Percentiles rank a stretch among this genome's conserved stretches.
These are phyloP conservation scores for Neotropicomus parvogracilis DNA, from an alignment of 1,284 basidiomycete genomes.

Conservation along the genomic window DNA sequence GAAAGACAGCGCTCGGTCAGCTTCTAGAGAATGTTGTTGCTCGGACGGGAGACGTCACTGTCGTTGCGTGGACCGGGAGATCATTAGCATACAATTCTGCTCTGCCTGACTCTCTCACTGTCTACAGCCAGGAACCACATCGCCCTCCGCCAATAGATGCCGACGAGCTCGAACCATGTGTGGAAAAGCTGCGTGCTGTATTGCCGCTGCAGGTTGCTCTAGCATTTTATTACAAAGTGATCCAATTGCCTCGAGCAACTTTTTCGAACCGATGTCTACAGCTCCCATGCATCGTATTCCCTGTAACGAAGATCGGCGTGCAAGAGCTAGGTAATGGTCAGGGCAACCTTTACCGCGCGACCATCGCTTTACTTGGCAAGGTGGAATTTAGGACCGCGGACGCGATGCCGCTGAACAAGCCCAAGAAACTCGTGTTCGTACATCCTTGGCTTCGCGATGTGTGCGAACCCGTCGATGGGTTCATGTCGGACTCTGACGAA, in stretches of 20 bases:
- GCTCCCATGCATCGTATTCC: constrained; percentile 7
- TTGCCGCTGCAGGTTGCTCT: neutral
- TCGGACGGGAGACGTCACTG: constrained; percentile 8
- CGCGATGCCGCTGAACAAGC: too few relatives aligned
- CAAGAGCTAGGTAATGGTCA: neutral
- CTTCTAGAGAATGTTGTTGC: constrained; percentile 7
- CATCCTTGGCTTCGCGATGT: neutral
- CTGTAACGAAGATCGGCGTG: neutral
- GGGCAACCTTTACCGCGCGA: neutral
- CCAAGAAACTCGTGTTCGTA: too few relatives aligned
- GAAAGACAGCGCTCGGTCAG: neutral
- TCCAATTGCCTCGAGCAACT: neutral
- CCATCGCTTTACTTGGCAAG: constrained; percentile 2
- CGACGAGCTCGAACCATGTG: constrained; percentile 1
- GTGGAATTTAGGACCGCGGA: neutral
- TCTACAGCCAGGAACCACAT: neutral
- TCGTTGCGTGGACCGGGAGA: constrained; percentile 1
- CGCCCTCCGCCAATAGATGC: neutral
- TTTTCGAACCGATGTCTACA: constrained; percentile 5
- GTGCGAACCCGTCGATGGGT: neutral
- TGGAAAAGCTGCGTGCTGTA: neutral
- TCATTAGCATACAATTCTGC: neutral
- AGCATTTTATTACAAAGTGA: neutral
- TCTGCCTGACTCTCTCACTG: neutral
- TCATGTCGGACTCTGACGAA: neutral